Percentiles rank a stretch among this genome's conserved stretches.
phyloP scores from a whole-genome alignment of 208 protist species.

The Acanthamoeba lenticulata region DNA sequence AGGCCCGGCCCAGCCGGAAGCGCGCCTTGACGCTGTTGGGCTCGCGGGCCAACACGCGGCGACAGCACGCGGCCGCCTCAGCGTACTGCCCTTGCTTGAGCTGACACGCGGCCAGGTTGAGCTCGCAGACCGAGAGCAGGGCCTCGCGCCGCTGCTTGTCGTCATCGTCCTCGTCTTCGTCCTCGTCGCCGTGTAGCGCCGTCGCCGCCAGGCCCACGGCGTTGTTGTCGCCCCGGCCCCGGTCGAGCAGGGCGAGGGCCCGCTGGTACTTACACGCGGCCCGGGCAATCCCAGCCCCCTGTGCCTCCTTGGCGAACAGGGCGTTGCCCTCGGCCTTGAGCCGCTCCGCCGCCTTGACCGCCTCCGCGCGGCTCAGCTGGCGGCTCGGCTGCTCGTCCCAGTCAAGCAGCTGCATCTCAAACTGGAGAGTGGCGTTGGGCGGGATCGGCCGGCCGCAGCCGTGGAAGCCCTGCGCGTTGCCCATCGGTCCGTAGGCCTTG shows the following conservation, averaged over 20 bases:
- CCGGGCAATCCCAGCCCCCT: neutral
- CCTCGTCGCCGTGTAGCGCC: too few species aligned
- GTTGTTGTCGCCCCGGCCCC: too few species aligned
- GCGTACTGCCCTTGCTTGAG: neutral
- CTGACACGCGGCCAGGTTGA: neutral
- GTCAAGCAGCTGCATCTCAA: slow-evolving; percentile 59
- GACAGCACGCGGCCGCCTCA: neutral
- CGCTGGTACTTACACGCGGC: slow-evolving; percentile 12
- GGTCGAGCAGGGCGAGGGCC: neutral
- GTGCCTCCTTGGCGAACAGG: neutral
- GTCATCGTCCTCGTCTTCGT: neutral
- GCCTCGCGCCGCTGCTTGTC: neutral
- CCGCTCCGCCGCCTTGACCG: neutral
- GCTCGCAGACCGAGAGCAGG: neutral
- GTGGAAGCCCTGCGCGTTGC: slow-evolving; percentile 11
- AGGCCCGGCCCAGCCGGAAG: neutral
- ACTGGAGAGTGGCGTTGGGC: slow-evolving; percentile 31
- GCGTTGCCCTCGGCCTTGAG: neutral
- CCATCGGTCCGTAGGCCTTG: neutral
- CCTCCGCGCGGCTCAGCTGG: neutral
- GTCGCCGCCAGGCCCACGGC: too few species aligned
- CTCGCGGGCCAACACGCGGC: neutral
- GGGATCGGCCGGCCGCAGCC: neutral
- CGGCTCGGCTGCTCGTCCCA: neutral
- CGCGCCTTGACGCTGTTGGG: neutral